Evolutionary conservation across 2,329 filamentous ascomycete species (phyloP), one percentile per base, ranked within the genome.

Genomic region (Apiospora arundinis): DNA sequence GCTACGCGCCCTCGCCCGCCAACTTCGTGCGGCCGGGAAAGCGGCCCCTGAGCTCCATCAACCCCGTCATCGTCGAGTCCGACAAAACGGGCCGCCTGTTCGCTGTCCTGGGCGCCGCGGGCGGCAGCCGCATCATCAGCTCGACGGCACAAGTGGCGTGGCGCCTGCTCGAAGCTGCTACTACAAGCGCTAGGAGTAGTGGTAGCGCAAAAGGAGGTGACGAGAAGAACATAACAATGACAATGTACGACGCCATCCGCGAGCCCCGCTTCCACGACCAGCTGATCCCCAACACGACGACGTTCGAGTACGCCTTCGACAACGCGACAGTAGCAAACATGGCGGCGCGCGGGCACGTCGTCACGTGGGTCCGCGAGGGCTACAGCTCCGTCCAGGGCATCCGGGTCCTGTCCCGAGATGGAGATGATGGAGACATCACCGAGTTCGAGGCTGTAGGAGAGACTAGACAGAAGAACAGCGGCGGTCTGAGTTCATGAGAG

Each of bases 21-120:
- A 98, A 98, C 85, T 98, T 91, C 80, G 91, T 98, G 80, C 88
- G 90, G 6, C 90, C 94, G 0, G 87, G 90, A 67, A 98, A 98
- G 82, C 90, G 95, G 0, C 94, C 95, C 0, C 84, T 98, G 4
- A 95, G 92, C 1, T 95, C 92, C 73, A 95, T 96, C 75, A 91
- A 92, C 0, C 94, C 95, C 4, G 85, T 94, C 70, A 95, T 97
- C 69, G 89, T 92, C 74, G 90, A 92, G 70, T n/a, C 56, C 28
- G 83, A 88, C 72, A 83, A 88, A 2, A 87, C 92, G 76, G 88
- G 90, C 23, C 86, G 84, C 0, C 85, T 97, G 1, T 92, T 91
- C 78, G 89, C 93, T 71, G 84, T 90, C 70, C 87, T 93, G 9
- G 94, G 94, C 52, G 92, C 93, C 0, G 93, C 94, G 0, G 95